Evolutionary conservation across 352 stramenopile species (phyloP), one percentile per base, ranked within the genome.

Genomic region (Blastocystis sp.): DNA sequence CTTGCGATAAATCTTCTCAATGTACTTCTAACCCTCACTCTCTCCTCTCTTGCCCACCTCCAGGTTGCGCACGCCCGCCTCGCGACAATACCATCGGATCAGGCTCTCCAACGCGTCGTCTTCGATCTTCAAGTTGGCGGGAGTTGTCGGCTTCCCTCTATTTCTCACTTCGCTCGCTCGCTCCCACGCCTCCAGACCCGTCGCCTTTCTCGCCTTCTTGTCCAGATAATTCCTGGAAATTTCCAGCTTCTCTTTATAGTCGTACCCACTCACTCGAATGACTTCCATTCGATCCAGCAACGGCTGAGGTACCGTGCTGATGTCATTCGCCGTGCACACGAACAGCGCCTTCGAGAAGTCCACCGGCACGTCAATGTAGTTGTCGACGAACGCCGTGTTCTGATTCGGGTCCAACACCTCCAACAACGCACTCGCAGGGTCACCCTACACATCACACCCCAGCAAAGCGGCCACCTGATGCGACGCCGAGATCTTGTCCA

Each of bases 281-380:
- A 99, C 92, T 92, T 99, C 97, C 96, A 99, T 99, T 71, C 97
- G 93, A 92, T 99, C 97, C n/a, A 98, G 91, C 61, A 99, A 91
- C 21, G 97, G 96, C 2, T 93, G 95, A 41, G 97, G 96, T 88
- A 99, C 98, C 45, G 93, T 97, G 78, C 97, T 94, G 17, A 96
- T 92, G 59, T 97, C 94, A 91, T 98, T 98, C 9, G 95, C 94
- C 1, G 95, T 98, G 89, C 95, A 98, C 81, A 98, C 96, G 90
- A 98, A 98, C 10, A 92, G 60, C 21, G 93, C 90, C 62, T 97
- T 96, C 84, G 94, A 98, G 4, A 99, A 92, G 91, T 99, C 97
- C 4, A 99, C 93, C 4, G 96, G 96, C 11, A 98, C 94, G 90
- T 99, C 96, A 82, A 99, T 93, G 91, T 98, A 99, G 89, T 98